Percentiles rank a stretch among this genome's conserved stretches.
phyloP scores from a whole-genome alignment of 169 alveolate species.

The Haemoproteus tartakovskyi region DNA sequence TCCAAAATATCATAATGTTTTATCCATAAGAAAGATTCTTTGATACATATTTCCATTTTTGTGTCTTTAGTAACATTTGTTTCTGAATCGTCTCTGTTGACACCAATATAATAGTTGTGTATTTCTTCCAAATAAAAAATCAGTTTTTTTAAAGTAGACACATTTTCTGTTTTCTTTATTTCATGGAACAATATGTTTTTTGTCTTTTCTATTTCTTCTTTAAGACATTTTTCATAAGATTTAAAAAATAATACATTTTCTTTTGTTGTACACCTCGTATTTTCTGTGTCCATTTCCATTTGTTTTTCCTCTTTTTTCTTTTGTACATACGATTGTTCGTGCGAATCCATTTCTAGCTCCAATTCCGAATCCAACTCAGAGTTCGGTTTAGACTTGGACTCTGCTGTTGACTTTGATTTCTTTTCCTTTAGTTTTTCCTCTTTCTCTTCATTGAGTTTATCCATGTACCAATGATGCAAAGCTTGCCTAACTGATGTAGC shows the following conservation, averaged over 20 bases:
- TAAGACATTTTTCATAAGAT: no score
- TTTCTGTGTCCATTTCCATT: neutral
- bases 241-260: no score
- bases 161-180: no score
- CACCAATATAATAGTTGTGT: no score
- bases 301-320: slow-evolving; percentile 13
- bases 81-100: neutral
- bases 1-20: slow-evolving; percentile 40
- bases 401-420: slow-evolving; percentile 14
- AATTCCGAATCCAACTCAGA: no score
- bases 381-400: no score
- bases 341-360: no score
- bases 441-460: neutral
- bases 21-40: slow-evolving; percentile 14
- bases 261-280: neutral
- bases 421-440: slow-evolving; percentile 19
- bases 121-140: no score
- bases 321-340: no score
- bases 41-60: slow-evolving; percentile 11
- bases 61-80: neutral
- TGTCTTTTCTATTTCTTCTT: neutral
- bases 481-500: slow-evolving; percentile 1
- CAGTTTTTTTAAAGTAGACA: no score
- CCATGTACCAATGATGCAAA: slow-evolving; percentile 1
- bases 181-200: neutral